These are phyloP conservation scores for Talaromyces sp. DNA, from an alignment of 2,329 filamentous ascomycete species.

Conservation along the genomic window DNA sequence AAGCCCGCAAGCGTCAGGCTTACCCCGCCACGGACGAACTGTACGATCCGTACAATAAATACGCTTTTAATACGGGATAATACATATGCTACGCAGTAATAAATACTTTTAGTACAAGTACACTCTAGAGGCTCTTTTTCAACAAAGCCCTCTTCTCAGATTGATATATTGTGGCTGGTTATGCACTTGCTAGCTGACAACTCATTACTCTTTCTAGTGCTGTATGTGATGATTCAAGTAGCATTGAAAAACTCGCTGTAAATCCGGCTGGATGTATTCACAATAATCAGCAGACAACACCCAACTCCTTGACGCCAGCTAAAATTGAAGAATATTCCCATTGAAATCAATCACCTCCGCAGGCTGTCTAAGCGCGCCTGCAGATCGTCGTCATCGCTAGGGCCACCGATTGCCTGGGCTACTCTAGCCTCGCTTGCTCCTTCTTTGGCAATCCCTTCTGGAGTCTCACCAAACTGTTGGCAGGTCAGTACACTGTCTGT, in stretches of 20 bases:
- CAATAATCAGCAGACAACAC: neutral
- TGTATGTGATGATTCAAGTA: neutral
- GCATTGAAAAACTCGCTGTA: neutral
- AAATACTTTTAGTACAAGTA: neutral
- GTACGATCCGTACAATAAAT: neutral
- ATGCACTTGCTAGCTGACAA: neutral
- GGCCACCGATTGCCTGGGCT: constrained; percentile 72
- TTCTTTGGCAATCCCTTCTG: constrained; percentile 73
- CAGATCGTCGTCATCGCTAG: constrained; percentile 76
- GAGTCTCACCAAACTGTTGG: constrained; percentile 81
- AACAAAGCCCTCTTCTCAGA: neutral
- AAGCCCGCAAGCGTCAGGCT: constrained; percentile 1
- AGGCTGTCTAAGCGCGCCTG: constrained; percentile 91
- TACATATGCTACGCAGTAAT: neutral
- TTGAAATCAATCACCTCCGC: constrained; percentile 45
- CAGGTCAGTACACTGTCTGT: neutral
- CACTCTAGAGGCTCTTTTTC: neutral
- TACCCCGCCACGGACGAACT: constrained; percentile 9
- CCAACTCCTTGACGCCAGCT: constrained; percentile 12
- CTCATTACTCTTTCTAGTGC: neutral
- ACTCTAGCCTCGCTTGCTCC: constrained; percentile 71
- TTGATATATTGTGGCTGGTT: neutral
- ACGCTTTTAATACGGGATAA: neutral
- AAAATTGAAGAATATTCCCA: neutral
- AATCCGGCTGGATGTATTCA: neutral